A percentile compares a stretch with the other conserved stretches of the same genome.
phyloP scores from a whole-genome alignment of 371 early-diverging fungal genomes.

The Chytridiales sp. region DNA sequence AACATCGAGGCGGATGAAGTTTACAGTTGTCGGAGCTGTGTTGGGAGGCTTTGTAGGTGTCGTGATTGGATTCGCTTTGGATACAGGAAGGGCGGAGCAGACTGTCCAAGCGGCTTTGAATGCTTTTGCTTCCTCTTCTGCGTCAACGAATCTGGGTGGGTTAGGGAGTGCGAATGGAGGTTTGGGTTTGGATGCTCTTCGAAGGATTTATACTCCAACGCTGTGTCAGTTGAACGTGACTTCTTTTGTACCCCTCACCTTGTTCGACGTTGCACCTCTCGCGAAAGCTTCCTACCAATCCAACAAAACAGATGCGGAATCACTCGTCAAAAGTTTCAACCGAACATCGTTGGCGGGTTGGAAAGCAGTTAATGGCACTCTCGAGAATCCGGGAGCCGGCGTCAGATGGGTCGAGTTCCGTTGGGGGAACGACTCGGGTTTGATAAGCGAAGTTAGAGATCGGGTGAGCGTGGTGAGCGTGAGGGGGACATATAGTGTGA shows the following conservation, averaged over 20 bases:
- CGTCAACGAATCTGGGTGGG: too few relatives aligned
- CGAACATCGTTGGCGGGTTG: background rate
- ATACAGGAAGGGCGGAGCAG: too few relatives aligned
- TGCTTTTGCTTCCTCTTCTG: too few relatives aligned
- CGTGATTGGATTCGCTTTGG: too few relatives aligned
- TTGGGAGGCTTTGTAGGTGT: too few relatives aligned
- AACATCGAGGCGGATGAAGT: constrained; percentile 1
- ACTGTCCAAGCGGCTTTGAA: too few relatives aligned
- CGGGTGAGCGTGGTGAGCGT: constrained; percentile 17
- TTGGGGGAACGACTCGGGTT: too few relatives aligned
- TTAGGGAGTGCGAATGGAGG: too few relatives aligned
- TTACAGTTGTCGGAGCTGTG: constrained; percentile 7
- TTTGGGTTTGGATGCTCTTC: too few relatives aligned
- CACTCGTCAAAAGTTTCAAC: background rate
- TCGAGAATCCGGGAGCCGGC: background rate
- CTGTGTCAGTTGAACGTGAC: too few relatives aligned
- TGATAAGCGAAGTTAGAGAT: background rate
- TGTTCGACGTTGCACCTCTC: constrained; percentile 13
- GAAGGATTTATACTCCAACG: too few relatives aligned
- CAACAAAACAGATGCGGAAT: background rate
- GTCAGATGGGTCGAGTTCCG: constrained; percentile 12
- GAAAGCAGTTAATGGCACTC: constrained; percentile 2
- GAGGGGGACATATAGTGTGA: constrained; percentile 17
- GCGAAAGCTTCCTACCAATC: constrained; percentile 13
- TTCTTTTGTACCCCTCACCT: too few relatives aligned